Conservation (phyloP, 495 filamentous ascomycete species). For the Lophiostoma macrostomum region DNA sequence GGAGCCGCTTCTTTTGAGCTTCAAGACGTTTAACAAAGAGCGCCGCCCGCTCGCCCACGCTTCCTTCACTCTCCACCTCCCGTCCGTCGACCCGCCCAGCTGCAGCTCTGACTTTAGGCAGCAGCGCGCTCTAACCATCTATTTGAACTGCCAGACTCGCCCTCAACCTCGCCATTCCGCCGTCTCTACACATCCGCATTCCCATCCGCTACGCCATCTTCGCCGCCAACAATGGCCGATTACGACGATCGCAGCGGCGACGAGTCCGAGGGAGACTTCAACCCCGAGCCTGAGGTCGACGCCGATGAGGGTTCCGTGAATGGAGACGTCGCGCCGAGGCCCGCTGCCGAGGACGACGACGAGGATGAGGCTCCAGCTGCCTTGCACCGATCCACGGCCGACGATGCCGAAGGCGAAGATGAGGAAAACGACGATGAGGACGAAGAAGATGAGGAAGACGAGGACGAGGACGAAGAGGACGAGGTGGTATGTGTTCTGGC, state of each 20-base stretch:
- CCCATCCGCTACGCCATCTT: background rate
- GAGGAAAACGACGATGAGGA: conserved; percentile 37
- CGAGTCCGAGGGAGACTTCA: conserved; percentile 80
- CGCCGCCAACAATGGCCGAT: conserved; percentile 15
- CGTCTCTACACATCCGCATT: background rate
- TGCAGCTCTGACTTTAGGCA: background rate
- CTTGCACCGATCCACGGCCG: conserved; percentile 23
- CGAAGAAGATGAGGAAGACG: conserved; percentile 33
- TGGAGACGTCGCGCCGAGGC: background rate
- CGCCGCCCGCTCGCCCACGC: background rate
- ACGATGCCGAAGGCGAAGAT: conserved; percentile 36
- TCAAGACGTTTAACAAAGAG: background rate
- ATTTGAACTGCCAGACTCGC: background rate
- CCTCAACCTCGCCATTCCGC: background rate
- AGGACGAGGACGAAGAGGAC: conserved; percentile 38
- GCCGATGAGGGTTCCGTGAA: conserved; percentile 47
- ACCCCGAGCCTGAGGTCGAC: conserved; percentile 63
- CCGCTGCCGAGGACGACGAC: conserved; percentile 49
- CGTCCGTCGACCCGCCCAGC: background rate
- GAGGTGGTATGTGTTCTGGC: conserved; percentile 7
- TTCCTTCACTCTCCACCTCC: background rate
- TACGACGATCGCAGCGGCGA: conserved; percentile 56
- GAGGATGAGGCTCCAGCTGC: conserved; percentile 41
- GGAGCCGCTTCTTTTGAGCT: background rate
- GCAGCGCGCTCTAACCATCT: background rate